Percentiles rank a stretch among this genome's conserved stretches.
phyloP scores from a whole-genome alignment of 2,329 filamentous ascomycete genomes.

The Tolypocladium endophyticum region DNA sequence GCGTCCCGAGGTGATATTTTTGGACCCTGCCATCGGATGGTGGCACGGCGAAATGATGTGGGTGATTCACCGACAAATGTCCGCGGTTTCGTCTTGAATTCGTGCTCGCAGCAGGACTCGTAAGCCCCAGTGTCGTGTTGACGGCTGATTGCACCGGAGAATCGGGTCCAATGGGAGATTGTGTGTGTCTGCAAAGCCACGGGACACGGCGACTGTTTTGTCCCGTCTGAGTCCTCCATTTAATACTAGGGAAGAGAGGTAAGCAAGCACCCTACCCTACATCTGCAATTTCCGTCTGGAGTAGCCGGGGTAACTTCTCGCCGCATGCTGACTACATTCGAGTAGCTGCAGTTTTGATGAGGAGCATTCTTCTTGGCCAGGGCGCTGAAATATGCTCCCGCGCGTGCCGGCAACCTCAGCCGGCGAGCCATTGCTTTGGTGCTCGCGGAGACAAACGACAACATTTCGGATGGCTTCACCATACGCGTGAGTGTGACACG shows the following conservation, averaged over 20 bases:
- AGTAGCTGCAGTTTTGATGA: no score
- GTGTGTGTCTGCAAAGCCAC: no score
- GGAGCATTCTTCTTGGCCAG: no score
- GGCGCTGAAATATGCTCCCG: neutral
- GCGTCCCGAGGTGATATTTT: neutral
- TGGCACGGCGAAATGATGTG: neutral
- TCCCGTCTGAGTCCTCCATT: no score
- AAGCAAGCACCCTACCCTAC: no score
- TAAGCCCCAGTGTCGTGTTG: neutral
- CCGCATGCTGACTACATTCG: neutral
- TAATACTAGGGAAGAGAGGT: no score
- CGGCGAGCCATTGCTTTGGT: no score
- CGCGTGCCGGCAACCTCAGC: neutral
- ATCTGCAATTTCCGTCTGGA: neutral
- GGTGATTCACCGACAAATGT: neutral
- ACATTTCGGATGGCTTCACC: neutral
- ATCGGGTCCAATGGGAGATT: neutral
- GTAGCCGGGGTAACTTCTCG: neutral
- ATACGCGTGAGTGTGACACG: neutral
- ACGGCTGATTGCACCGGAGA: neutral
- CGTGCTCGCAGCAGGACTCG: no score
- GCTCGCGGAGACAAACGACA: no score
- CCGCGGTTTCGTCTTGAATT: neutral
- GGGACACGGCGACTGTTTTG: no score
- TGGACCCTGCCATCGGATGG: neutral